A percentile compares a stretch with the other conserved stretches of the same genome.
Evolutionary conservation across 2,329 filamentous ascomycete genomes (phyloP).

Genomic region (Juglanconis juglandina): DNA sequence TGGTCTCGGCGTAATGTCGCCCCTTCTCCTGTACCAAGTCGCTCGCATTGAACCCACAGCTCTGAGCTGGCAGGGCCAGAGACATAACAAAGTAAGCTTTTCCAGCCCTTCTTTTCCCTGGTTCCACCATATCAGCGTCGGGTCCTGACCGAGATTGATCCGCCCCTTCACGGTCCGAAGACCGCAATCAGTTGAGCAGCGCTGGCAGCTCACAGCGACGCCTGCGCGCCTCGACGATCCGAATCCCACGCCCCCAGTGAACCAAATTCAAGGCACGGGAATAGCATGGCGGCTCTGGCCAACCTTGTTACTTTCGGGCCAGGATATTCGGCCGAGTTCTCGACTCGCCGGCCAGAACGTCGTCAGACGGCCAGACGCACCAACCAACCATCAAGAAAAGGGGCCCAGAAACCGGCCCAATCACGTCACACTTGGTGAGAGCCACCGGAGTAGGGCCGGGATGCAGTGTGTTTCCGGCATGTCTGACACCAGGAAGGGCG

Average conservation of each 20-base stretch:
- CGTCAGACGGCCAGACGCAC: background rate
- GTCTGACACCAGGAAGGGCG: constrained; percentile 6
- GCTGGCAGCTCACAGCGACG: background rate
- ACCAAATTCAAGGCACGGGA: background rate
- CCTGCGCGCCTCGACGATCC: no score
- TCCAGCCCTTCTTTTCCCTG: background rate
- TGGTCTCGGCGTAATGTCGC: background rate
- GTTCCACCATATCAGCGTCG: background rate
- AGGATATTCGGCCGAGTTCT: background rate
- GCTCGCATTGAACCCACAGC: background rate
- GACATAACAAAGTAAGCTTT: background rate
- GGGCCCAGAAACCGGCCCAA: constrained; percentile 10
- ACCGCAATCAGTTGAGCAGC: background rate
- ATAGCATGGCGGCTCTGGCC: background rate
- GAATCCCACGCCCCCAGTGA: no score
- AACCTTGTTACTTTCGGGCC: background rate
- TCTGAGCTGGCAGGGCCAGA: background rate
- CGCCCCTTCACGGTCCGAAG: background rate
- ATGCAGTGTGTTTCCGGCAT: background rate
- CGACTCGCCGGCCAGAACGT: background rate
- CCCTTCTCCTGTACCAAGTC: background rate
- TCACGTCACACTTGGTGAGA: constrained; percentile 14
- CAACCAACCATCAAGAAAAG: background rate
- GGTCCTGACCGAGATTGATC: constrained; percentile 1
- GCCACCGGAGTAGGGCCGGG: constrained; percentile 19